phyloP scores from a whole-genome alignment of 1,284 basidiomycete species.

The Cerioporus squamosus region DNA sequence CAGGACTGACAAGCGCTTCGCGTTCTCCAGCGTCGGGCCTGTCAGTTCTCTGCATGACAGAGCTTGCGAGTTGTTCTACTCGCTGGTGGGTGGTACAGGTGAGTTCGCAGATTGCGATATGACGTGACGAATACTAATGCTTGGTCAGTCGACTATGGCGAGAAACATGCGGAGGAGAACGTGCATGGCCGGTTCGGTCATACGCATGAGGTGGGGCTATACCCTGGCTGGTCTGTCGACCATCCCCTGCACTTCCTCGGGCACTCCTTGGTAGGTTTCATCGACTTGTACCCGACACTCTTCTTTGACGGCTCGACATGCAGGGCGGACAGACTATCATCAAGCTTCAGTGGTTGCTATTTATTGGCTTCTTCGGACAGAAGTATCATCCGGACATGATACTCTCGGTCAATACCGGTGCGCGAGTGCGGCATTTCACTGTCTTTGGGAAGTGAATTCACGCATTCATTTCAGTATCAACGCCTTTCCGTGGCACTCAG shows the following conservation, averaged over 20 bases:
- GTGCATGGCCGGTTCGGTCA: conserved; percentile 52
- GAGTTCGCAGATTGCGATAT: conserved; percentile 15
- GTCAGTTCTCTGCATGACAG: conserved; percentile 61
- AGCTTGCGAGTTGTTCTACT: conserved; percentile 62
- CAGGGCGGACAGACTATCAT: conserved; percentile 56
- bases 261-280: conserved; percentile 50
- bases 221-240: conserved; percentile 50
- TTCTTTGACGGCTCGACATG: too few species aligned
- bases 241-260: conserved; percentile 57
- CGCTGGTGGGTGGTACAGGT: conserved; percentile 53
- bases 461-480: conserved; percentile 39
- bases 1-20: too few species aligned
- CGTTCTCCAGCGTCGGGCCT: conserved; percentile 45
- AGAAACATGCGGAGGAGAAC: conserved; percentile 38
- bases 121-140: neutral
- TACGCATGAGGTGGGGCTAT: conserved; percentile 43
- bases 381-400: conserved; percentile 48
- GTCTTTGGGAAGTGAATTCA: too few species aligned
- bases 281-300: neutral
- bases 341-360: conserved; percentile 50
- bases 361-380: conserved; percentile 46
- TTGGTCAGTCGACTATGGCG: conserved; percentile 46
- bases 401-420: conserved; percentile 48
- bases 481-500: conserved; percentile 55
- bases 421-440: conserved; percentile 6